A percentile compares a stretch with the other conserved stretches of the same genome.
Conservation (phyloP, 2,329 filamentous ascomycete species). For the Fusarium haematococcum region DNA sequence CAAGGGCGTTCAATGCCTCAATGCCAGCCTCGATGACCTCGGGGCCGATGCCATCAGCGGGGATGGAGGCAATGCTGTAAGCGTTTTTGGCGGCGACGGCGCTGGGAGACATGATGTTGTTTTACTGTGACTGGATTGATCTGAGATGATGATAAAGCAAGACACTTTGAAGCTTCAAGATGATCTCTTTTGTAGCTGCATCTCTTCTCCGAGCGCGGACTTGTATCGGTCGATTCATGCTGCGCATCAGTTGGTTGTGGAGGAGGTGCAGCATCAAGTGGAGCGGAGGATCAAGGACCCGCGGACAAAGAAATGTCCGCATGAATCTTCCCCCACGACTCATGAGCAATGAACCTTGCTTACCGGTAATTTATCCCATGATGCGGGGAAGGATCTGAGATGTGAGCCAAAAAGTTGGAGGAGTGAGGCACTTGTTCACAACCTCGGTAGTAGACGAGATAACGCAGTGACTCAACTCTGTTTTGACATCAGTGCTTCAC, state of each 20-base stretch:
- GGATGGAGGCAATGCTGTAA: slow-evolving; percentile 69
- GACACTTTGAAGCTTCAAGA: slow-evolving; percentile 4
- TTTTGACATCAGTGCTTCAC: not conserved
- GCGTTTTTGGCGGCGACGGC: slow-evolving; percentile 43
- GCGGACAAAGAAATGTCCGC: slow-evolving; percentile 29
- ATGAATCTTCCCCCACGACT: not conserved
- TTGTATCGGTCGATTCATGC: slow-evolving; percentile 21
- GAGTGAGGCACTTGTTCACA: slow-evolving; percentile 2
- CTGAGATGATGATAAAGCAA: slow-evolving; percentile 5
- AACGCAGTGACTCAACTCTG: not conserved
- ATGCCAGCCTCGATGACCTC: slow-evolving; percentile 73
- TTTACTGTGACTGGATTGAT: not conserved
- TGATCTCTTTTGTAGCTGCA: slow-evolving; percentile 28
- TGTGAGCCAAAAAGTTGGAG: not conserved
- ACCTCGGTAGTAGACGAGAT: not conserved
- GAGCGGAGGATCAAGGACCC: slow-evolving; percentile 25
- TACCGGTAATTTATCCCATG: not conserved
- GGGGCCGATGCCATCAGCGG: slow-evolving; percentile 72
- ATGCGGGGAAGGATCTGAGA: slow-evolving; percentile 10
- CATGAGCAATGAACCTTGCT: not conserved
- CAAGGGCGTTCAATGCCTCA: slow-evolving; percentile 67
- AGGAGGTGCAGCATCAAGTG: not conserved
- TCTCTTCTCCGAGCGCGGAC: slow-evolving; percentile 8
- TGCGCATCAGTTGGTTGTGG: slow-evolving; percentile 16
- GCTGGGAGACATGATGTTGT: slow-evolving; percentile 40